Base-by-base conservation (phyloP, 108 stramenopile species). In the Halocafeteria seosinensis region DNA sequence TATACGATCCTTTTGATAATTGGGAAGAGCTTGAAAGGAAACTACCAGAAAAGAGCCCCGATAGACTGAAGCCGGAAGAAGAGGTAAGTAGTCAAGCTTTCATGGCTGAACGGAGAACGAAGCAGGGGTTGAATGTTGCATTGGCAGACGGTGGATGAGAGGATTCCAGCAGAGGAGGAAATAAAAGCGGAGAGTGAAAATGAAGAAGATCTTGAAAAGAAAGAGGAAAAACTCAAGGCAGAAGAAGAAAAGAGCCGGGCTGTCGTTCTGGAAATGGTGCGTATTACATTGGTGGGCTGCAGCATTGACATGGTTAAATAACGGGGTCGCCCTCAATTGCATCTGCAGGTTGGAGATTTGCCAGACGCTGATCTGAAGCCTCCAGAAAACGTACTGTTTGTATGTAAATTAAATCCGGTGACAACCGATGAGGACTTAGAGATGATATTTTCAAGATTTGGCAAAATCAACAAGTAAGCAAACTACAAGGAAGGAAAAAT, bases 1-100 rank as follows among this genome's bases (percentile, higher is more conserved):
- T 99, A 37, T 81, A 91, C 68, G 89, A 95, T 76, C 94, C 93
- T n/a, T n/a, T n/a, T n/a, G n/a, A n/a, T n/a, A n/a, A n/a, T n/a
- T n/a, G n/a, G n/a, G n/a, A n/a, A n/a, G n/a, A n/a, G n/a, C n/a
- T n/a, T n/a, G n/a, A n/a, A n/a, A n/a, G n/a, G n/a, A n/a, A n/a
- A n/a, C n/a, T n/a, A n/a, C n/a, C n/a, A n/a, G n/a, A n/a, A n/a
- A n/a, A n/a, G n/a, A n/a, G n/a, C n/a, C n/a, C n/a, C n/a, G n/a
- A n/a, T n/a, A n/a, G n/a, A n/a, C n/a, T n/a, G n/a, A n/a, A n/a
- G n/a, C n/a, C n/a, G n/a, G n/a, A n/a, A n/a, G n/a, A n/a, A n/a
- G n/a, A n/a, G n/a, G n/a, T n/a, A n/a, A n/a, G n/a, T n/a, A n/a
- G n/a, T n/a, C n/a, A n/a, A n/a, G n/a, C n/a, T n/a, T n/a, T n/a